These are phyloP conservation scores for Apophysomyces elegans DNA, from an alignment of 371 early-diverging fungal species.

Conservation along the genomic window DNA sequence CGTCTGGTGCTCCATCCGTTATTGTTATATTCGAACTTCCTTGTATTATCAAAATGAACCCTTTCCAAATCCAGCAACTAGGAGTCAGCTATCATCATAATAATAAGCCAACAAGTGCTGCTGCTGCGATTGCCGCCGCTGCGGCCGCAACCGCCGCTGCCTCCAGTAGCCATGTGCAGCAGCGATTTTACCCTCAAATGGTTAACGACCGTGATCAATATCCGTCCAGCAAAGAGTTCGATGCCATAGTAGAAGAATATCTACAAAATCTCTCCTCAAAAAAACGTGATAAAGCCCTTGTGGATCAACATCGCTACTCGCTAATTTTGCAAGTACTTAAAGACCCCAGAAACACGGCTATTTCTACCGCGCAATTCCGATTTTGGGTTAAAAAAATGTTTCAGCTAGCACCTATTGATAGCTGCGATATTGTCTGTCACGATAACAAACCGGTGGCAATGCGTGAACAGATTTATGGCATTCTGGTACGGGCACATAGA, in stretches of 20 bases:
- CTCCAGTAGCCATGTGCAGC: constrained; percentile 8
- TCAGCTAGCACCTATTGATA: constrained; percentile 37
- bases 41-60: background rate
- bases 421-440: constrained; percentile 54
- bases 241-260: constrained; percentile 56
- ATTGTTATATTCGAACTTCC: background rate
- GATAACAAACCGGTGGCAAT: constrained; percentile 64
- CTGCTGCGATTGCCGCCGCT: constrained; percentile 12
- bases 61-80: constrained; percentile 2
- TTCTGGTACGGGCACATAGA: constrained; percentile 60
- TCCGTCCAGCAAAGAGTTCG: constrained; percentile 44
- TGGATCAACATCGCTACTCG: constrained; percentile 57
- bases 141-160: constrained; percentile 11
- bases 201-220: constrained; percentile 43
- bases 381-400: constrained; percentile 77
- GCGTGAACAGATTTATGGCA: constrained; percentile 61
- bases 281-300: constrained; percentile 65
- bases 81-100: constrained; percentile 5
- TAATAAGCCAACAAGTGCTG: constrained; percentile 7
- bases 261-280: constrained; percentile 60
- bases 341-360: constrained; percentile 62
- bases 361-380: constrained; percentile 66
- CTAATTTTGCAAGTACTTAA: constrained; percentile 59
- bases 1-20: background rate
- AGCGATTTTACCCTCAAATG: constrained; percentile 4